A percentile compares a stretch with the other conserved stretches of the same genome.
Conservation (phyloP, 306 rosid genomes). For the Castanospermum australe region DNA sequence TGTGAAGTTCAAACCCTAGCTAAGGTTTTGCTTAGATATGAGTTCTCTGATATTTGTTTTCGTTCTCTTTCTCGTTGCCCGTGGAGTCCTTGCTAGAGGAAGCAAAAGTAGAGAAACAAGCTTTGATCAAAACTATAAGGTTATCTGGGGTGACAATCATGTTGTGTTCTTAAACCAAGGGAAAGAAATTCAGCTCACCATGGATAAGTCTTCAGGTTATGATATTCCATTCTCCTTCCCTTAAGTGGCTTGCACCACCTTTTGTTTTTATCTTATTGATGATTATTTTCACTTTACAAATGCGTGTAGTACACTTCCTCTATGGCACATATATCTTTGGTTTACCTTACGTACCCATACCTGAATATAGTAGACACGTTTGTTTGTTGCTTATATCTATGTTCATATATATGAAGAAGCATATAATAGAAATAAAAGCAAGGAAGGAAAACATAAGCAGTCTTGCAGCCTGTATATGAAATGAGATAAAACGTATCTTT, state of each 20-base stretch:
- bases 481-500: too few relatives aligned
- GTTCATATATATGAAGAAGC: not conserved
- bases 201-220: constrained; percentile 55
- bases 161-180: constrained; percentile 39
- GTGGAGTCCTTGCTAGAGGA: constrained; percentile 1
- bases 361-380: too few relatives aligned
- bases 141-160: constrained; percentile 48
- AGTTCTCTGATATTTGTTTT: constrained; percentile 4
- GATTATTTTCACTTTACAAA: not conserved
- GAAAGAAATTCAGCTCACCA: constrained; percentile 44
- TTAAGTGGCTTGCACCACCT: not conserved
- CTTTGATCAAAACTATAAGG: constrained; percentile 43
- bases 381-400: too few relatives aligned
- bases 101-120: not conserved
- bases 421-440: not conserved
- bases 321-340: too few relatives aligned
- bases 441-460: too few relatives aligned
- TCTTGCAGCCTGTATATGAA: too few relatives aligned
- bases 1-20: not conserved
- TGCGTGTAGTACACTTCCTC: not conserved
- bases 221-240: not conserved
- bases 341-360: too few relatives aligned
- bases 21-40: constrained; percentile 24
- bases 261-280: not conserved
- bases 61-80: not conserved